Percentiles rank a stretch among this genome's conserved stretches.
Conservation (phyloP, 345 rosid genomes). For the Carallia brachiata region DNA sequence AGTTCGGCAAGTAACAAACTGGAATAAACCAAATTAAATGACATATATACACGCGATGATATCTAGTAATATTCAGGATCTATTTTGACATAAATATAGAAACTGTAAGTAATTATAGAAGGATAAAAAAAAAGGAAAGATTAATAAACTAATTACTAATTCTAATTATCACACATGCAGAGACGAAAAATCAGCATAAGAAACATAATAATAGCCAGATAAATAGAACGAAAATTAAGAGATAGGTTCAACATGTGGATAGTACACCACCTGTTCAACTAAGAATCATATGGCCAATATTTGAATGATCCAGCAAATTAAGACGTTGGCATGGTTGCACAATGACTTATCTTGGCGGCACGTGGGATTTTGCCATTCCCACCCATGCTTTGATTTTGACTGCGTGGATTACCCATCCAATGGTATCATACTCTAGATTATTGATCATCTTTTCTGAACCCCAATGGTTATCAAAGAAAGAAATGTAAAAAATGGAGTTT, state of each 20-base stretch:
- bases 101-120: too few species aligned
- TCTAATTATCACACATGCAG: not conserved
- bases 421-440: constrained; percentile 21
- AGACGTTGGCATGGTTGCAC: constrained; percentile 18
- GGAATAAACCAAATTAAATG: too few species aligned
- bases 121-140: too few species aligned
- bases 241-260: constrained; percentile 6
- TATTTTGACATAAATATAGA: too few species aligned
- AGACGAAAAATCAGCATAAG: not conserved
- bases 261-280: constrained; percentile 14
- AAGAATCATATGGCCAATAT: constrained; percentile 4
- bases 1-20: too few species aligned
- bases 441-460: constrained; percentile 20
- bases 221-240: not conserved
- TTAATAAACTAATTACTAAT: too few species aligned
- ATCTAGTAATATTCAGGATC: too few species aligned
- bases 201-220: not conserved
- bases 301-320: constrained; percentile 16
- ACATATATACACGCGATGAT: too few species aligned
- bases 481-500: not conserved
- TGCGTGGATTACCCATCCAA: constrained; percentile 28
- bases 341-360: constrained; percentile 26
- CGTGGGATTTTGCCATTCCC: constrained; percentile 23
- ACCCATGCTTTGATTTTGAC: constrained; percentile 25
- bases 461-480: constrained; percentile 2